Evolutionary conservation across 164 flowering plant species (phyloP).

Genomic region (Dillenia turbinata): DNA sequence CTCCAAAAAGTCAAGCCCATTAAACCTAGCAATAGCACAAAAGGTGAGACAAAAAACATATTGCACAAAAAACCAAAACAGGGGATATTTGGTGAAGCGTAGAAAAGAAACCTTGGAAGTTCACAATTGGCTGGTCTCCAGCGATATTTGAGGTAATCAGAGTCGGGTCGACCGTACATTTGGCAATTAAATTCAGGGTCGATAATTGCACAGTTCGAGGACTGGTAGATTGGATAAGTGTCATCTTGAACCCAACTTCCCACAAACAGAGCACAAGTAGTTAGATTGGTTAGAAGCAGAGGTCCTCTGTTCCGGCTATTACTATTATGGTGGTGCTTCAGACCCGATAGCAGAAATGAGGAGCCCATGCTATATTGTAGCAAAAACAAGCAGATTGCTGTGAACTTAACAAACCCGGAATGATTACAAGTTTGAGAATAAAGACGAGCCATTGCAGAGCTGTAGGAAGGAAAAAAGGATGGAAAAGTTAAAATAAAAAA

Average conservation of each 20-base stretch:
- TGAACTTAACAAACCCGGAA: neutral
- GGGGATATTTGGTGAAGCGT: neutral
- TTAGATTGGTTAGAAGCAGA: constrained; percentile 34
- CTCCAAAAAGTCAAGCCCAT: constrained; percentile 57
- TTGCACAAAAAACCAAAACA: neutral
- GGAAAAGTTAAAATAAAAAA: neutral
- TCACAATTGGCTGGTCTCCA: constrained; percentile 81
- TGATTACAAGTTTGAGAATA: constrained; percentile 1
- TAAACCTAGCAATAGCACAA: constrained; percentile 38
- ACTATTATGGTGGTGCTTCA: constrained; percentile 28
- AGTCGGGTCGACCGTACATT: constrained; percentile 77
- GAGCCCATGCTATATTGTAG: constrained; percentile 16
- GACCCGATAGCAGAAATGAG: constrained; percentile 32
- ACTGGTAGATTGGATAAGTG: constrained; percentile 55
- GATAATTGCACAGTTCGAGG: constrained; percentile 55
- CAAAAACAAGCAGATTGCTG: constrained; percentile 5
- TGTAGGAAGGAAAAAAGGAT: neutral
- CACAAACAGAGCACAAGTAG: constrained; percentile 46
- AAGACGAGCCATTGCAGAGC: constrained; percentile 2
- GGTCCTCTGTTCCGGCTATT: constrained; percentile 24
- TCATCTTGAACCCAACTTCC: constrained; percentile 84
- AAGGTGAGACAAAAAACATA: neutral
- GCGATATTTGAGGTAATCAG: constrained; percentile 65
- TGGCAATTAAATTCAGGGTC: constrained; percentile 85
- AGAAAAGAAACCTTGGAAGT: constrained; percentile 56